phyloP scores from a whole-genome alignment of 2,329 filamentous ascomycete genomes.

The Stagonosporopsis tanaceti region DNA sequence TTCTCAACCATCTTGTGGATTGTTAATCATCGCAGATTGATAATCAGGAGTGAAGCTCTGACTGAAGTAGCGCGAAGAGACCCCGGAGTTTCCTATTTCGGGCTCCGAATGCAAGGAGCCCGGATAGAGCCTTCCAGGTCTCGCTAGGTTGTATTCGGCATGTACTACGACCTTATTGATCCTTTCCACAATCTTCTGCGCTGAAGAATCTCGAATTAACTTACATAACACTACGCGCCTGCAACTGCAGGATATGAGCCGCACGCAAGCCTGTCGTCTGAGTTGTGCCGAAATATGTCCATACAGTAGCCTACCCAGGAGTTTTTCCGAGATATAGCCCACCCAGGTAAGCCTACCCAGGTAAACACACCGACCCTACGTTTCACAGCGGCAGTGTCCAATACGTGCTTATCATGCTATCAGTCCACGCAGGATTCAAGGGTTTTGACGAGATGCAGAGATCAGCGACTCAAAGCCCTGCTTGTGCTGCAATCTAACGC shows the following conservation, averaged over 20 bases:
- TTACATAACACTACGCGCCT: not conserved
- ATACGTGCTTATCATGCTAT: not conserved
- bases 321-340: too few relatives aligned
- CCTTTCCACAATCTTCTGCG: not conserved
- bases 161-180: not conserved
- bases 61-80: not conserved
- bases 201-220: too few relatives aligned
- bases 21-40: conserved; percentile 6
- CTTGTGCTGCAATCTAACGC: not conserved
- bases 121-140: not conserved
- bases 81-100: conserved; percentile 3
- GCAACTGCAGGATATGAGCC: not conserved
- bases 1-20: not conserved
- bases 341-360: too few relatives aligned
- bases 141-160: not conserved
- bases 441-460: not conserved
- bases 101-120: conserved; percentile 4
- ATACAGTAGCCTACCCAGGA: too few relatives aligned
- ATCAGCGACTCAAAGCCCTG: not conserved
- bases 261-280: not conserved
- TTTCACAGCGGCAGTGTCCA: not conserved
- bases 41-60: not conserved
- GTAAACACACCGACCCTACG: not conserved
- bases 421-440: not conserved
- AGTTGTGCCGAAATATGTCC: not conserved